Base-by-base conservation (phyloP, 2,329 filamentous ascomycete genomes). In the Neurospora sp. region DNA sequence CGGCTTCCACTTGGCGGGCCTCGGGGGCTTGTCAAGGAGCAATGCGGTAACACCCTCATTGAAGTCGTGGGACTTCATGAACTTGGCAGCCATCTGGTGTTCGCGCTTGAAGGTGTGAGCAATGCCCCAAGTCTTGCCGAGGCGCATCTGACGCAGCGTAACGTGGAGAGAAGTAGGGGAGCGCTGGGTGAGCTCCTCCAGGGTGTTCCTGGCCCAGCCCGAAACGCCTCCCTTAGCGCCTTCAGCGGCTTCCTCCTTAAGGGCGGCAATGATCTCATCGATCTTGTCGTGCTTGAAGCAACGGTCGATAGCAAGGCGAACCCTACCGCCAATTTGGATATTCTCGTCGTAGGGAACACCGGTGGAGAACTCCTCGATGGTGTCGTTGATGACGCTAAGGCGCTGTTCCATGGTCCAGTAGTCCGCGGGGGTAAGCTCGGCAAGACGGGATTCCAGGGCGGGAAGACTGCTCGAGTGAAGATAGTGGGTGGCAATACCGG, bases 401-500 rank as follows among this genome's bases (percentile, higher is more conserved):
- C 94, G 89, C 62, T 88, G 82, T 28, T 84, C 74, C 28, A 91
- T 82, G 46, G 80, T 74, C 70, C 92, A 88, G 76, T 90, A 88
- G 81, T 99, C 96, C 71, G 87, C 86, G 84, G 99, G 99, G 37
- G 90, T 87, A 72, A 99, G 86, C 82, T 99, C 96, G 1, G 92
- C 92, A 36, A 99, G 86, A 78, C 95, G 92, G 23, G 89, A 86
- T 80, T 97, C 93, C 70, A 99, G 86, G 75, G 88, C 87, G 67
- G 91, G 89, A 71, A 99, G 86, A 74, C 91, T 90, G 71, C 92
- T 93, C 62, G 95, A 97, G 85, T 99, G 92, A 74, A 99, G 83
- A 82, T 97, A 99, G 83, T 99, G 96, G 15, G 96, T 98, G 71
- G 96, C 96, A 75, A 99, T 85, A 70, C 96, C 96, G 66, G 93